These are phyloP conservation scores for Cercospora canescens DNA, from an alignment of 2,329 filamentous ascomycete species.

Conservation along the genomic window DNA sequence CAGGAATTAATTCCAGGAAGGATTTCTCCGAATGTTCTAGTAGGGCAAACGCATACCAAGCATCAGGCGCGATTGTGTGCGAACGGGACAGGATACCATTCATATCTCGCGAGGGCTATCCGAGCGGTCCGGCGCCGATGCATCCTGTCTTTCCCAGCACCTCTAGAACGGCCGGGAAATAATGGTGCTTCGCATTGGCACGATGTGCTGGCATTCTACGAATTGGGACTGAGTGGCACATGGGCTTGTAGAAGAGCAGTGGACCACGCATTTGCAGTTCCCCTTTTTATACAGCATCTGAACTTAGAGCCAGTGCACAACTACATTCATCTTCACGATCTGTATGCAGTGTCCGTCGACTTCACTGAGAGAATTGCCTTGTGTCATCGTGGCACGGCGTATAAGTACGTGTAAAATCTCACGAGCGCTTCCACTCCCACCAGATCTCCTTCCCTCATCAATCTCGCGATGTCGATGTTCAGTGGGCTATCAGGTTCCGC, in stretches of 20 bases:
- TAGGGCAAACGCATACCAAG: no score
- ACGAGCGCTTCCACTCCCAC: slow-evolving; percentile 70
- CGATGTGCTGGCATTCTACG: no score
- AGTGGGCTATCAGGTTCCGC: slow-evolving; percentile 70
- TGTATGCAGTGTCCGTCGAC: background rate
- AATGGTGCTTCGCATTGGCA: no score
- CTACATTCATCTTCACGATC: background rate
- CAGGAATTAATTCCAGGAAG: no score
- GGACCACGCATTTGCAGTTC: no score
- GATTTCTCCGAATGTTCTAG: no score
- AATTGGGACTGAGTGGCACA: no score
- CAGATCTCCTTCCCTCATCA: slow-evolving; percentile 67
- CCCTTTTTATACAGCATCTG: background rate
- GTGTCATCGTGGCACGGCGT: slow-evolving; percentile 32
- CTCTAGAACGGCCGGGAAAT: no score
- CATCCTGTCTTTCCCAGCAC: no score
- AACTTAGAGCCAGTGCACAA: background rate
- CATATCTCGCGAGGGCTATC: background rate
- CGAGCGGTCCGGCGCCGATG: no score
- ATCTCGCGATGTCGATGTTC: slow-evolving; percentile 74
- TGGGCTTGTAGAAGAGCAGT: background rate
- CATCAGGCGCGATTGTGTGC: background rate
- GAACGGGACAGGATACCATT: background rate
- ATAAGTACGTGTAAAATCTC: slow-evolving; percentile 65
- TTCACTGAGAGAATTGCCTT: background rate